Evolutionary conservation across 2,329 filamentous ascomycete genomes (phyloP).

Genomic region (Scedosporium dehoogii): DNA sequence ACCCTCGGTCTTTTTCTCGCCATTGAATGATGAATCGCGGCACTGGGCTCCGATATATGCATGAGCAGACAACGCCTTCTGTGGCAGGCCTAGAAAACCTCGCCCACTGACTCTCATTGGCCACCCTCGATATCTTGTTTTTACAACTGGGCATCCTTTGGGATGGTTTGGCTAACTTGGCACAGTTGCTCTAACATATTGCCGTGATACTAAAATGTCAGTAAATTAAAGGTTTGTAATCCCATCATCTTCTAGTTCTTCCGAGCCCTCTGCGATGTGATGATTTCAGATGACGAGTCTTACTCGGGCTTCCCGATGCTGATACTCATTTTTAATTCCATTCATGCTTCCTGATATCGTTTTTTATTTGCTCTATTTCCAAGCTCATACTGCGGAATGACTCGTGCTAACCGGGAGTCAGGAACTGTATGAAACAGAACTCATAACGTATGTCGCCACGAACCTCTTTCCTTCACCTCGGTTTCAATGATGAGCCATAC

Average conservation of each 20-base stretch:
- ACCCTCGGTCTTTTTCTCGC: slow-evolving; percentile 12
- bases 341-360: slow-evolving; percentile 54
- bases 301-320: slow-evolving; percentile 63
- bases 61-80: slow-evolving; percentile 83
- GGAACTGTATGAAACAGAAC: background rate
- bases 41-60: slow-evolving; percentile 84
- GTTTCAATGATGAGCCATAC: slow-evolving; percentile 28
- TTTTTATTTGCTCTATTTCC: slow-evolving; percentile 5
- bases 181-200: background rate
- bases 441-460: slow-evolving; percentile 8
- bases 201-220: background rate
- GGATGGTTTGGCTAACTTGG: background rate
- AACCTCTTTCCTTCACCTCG: background rate
- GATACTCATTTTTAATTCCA: slow-evolving; percentile 58
- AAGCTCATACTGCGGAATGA: slow-evolving; percentile 5
- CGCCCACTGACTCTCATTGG: slow-evolving; percentile 67
- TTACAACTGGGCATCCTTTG: background rate
- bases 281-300: slow-evolving; percentile 65
- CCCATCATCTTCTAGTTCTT: background rate
- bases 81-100: slow-evolving; percentile 99
- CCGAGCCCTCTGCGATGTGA: slow-evolving; percentile 23
- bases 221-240: slow-evolving; percentile 2
- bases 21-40: slow-evolving; percentile 65
- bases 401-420: slow-evolving; percentile 8
- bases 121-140: background rate